Conservation (phyloP, 352 stramenopile genomes). For the Achlya hypogyna region DNA sequence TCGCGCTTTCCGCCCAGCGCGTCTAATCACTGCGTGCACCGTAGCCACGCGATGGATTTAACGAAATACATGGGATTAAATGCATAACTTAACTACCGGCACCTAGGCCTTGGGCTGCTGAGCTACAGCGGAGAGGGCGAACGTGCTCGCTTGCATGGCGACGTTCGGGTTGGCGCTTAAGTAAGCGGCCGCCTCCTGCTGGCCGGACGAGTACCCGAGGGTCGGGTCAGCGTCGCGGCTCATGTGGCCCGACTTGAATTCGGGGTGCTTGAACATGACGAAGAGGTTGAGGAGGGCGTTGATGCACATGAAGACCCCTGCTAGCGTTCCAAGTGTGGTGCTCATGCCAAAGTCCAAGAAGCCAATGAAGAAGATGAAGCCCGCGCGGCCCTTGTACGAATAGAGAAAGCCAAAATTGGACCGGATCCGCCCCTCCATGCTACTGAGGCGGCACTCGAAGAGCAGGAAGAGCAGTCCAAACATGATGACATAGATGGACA, state of each 20-base stretch:
- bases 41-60: neutral
- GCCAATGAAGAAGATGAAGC: conserved; percentile 86
- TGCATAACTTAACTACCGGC: no score
- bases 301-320: conserved; percentile 71
- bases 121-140: conserved; percentile 55
- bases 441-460: conserved; percentile 80
- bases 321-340: conserved; percentile 61
- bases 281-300: conserved; percentile 83
- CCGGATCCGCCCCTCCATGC: conserved; percentile 76
- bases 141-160: conserved; percentile 65
- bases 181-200: conserved; percentile 70
- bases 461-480: conserved; percentile 80
- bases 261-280: conserved; percentile 78
- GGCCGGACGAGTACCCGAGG: conserved; percentile 65
- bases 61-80: no score
- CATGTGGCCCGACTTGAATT: conserved; percentile 69
- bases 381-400: conserved; percentile 76
- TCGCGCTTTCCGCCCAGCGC: conserved; percentile 45
- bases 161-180: conserved; percentile 76
- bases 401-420: conserved; percentile 83
- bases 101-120: neutral
- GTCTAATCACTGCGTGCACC: neutral
- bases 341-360: conserved; percentile 84
- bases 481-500: conserved; percentile 86
- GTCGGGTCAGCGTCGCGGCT: conserved; percentile 66